Conservation (phyloP, 2,329 filamentous ascomycete species). For the Penicillium sp. region DNA sequence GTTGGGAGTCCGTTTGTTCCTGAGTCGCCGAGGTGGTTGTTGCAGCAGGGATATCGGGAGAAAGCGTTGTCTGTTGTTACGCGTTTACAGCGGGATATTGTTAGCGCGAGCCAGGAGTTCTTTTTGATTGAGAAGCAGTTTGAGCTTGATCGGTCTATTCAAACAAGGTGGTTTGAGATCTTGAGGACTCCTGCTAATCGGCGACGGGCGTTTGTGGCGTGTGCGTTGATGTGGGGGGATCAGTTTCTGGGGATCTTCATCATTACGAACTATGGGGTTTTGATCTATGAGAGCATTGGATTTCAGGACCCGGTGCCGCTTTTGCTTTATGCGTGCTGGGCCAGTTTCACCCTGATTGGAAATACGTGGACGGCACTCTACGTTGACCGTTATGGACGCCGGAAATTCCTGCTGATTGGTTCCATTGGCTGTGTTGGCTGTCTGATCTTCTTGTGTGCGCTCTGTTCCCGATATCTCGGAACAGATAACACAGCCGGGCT, state of each 20-base stretch:
- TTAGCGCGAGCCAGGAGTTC: slow-evolving; percentile 36
- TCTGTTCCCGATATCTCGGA: slow-evolving; percentile 36
- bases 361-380: slow-evolving; percentile 45
- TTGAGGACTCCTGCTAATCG: slow-evolving; percentile 45
- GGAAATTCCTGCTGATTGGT: slow-evolving; percentile 40
- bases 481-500: slow-evolving; percentile 36
- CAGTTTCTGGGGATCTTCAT: slow-evolving; percentile 35
- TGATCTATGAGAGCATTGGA: slow-evolving; percentile 44
- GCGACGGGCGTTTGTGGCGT: slow-evolving; percentile 41
- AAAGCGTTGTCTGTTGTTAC: slow-evolving; percentile 44
- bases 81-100: slow-evolving; percentile 10
- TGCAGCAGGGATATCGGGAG: slow-evolving; percentile 44
- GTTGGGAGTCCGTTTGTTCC: slow-evolving; percentile 41
- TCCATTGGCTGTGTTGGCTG: slow-evolving; percentile 32
- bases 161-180: slow-evolving; percentile 41
- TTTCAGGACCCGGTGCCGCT: slow-evolving; percentile 38
- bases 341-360: slow-evolving; percentile 38
- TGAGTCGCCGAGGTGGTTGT: slow-evolving; percentile 47
- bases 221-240: slow-evolving; percentile 43
- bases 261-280: slow-evolving; percentile 42
- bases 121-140: slow-evolving; percentile 48
- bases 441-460: slow-evolving; percentile 35
- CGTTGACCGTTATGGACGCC: slow-evolving; percentile 40
- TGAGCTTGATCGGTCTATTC: slow-evolving; percentile 40
- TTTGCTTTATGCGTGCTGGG: slow-evolving; percentile 42